Percentiles rank a stretch among this genome's conserved stretches.
phyloP scores from a whole-genome alignment of 1,284 basidiomycete species.

The Marasmius sp. region DNA sequence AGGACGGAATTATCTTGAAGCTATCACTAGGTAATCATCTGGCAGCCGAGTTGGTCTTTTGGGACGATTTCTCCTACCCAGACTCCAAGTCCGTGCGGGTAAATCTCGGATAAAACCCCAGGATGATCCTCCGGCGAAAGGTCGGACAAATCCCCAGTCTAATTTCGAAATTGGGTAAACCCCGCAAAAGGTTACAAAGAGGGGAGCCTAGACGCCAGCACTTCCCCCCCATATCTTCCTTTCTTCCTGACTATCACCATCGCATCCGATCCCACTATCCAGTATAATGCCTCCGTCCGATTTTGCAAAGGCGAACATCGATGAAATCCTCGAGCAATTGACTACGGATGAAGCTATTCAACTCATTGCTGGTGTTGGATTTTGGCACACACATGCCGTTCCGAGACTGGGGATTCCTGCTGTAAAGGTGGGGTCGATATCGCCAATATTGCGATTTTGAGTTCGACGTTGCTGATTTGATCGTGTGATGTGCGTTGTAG shows the following conservation, averaged over 20 bases:
- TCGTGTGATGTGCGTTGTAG: slow-evolving; percentile 27
- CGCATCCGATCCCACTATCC: background rate
- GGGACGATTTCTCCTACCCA: no score
- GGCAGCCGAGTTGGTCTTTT: no score
- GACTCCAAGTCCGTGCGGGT: no score
- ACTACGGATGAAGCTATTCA: slow-evolving; percentile 72
- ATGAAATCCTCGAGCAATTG: slow-evolving; percentile 60
- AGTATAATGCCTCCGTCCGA: slow-evolving; percentile 61
- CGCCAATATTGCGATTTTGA: background rate
- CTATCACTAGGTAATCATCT: no score
- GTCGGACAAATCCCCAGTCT: no score
- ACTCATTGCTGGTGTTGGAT: slow-evolving; percentile 70
- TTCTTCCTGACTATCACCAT: background rate
- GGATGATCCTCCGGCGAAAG: no score
- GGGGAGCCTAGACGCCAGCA: no score
- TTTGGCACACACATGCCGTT: slow-evolving; percentile 73
- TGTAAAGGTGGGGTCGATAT: slow-evolving; percentile 53
- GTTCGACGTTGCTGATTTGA: background rate
- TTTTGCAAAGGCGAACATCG: slow-evolving; percentile 62
- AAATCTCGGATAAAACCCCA: no score
- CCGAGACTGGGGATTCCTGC: slow-evolving; percentile 68
- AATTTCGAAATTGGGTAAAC: background rate
- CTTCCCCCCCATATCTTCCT: background rate
- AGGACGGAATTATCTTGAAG: no score
- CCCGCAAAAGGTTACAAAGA: background rate